These are phyloP conservation scores for Boletus rubroflammeus DNA, from an alignment of 768 basidiomycete species.

Conservation along the genomic window DNA sequence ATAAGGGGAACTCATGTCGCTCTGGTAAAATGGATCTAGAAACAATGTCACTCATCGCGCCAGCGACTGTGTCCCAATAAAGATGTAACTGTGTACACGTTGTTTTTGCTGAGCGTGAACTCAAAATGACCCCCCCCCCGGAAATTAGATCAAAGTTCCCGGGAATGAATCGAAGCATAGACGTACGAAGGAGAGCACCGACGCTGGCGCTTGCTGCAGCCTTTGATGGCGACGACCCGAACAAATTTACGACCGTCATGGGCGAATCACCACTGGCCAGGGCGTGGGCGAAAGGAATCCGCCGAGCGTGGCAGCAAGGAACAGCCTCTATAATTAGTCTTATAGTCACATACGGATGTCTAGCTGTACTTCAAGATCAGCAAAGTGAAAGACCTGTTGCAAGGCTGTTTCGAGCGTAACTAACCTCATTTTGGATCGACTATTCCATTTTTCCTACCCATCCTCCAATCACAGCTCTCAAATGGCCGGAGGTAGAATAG, in stretches of 20 bases:
- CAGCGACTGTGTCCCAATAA: neutral
- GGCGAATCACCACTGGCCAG: neutral
- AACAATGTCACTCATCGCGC: neutral
- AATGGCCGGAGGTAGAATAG: no score
- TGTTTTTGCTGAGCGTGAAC: neutral
- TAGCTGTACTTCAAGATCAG: no score
- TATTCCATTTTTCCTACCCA: no score
- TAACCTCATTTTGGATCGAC: no score
- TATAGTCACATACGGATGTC: no score
- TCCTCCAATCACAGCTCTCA: no score
- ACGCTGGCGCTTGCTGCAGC: neutral
- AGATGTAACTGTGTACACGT: neutral
- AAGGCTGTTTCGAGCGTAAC: no score
- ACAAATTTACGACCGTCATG: neutral
- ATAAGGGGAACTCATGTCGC: conserved; percentile 16
- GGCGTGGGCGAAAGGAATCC: neutral
- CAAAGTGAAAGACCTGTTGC: no score
- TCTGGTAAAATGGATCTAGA: conserved; percentile 11
- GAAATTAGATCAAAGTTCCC: neutral
- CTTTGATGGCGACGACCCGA: neutral
- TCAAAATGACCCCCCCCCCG: neutral
- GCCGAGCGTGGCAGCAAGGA: neutral
- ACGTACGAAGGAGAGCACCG: neutral
- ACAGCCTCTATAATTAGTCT: neutral
- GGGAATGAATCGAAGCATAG: no score